Evolutionary conservation across 495 filamentous ascomycete genomes (phyloP).

Genomic region (Extremus antarcticus): DNA sequence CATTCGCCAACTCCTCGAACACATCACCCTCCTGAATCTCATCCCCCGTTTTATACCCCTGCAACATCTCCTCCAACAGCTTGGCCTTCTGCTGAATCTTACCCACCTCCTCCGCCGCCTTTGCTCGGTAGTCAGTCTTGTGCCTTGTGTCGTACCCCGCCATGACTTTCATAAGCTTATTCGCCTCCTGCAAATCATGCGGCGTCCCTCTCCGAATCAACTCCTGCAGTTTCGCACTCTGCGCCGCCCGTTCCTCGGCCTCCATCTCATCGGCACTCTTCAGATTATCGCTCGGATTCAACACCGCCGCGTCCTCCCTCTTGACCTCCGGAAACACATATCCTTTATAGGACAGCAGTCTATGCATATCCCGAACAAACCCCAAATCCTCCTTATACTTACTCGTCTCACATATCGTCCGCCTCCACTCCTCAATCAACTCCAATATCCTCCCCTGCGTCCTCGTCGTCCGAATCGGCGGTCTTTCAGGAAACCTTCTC

Average conservation of each 20-base stretch:
- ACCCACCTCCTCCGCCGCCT: slow-evolving; percentile 87
- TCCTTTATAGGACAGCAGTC: slow-evolving; percentile 88
- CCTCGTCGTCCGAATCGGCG: slow-evolving; percentile 70
- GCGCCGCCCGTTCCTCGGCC: slow-evolving; percentile 85
- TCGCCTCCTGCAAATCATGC: slow-evolving; percentile 89
- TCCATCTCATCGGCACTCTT: slow-evolving; percentile 99
- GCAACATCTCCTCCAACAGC: slow-evolving; percentile 84
- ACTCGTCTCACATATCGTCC: slow-evolving; percentile 95
- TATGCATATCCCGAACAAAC: slow-evolving; percentile 96
- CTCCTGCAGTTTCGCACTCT: slow-evolving; percentile 94
- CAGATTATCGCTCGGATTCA: slow-evolving; percentile 94
- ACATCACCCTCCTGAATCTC: slow-evolving; percentile 81
- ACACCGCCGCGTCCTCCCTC: slow-evolving; percentile 86
- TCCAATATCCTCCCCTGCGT: slow-evolving; percentile 90
- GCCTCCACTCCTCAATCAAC: slow-evolving; percentile 95
- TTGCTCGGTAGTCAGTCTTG: slow-evolving; percentile 95
- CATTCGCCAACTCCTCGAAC: slow-evolving; percentile 88
- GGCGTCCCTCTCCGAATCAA: slow-evolving; percentile 85
- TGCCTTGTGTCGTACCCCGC: slow-evolving; percentile 88
- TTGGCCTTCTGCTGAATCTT: slow-evolving; percentile 90
- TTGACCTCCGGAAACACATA: slow-evolving; percentile 89
- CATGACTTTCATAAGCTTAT: slow-evolving; percentile 97
- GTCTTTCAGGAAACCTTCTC: slow-evolving; percentile 86
- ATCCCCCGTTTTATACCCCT: slow-evolving; percentile 71
- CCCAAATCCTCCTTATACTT: slow-evolving; percentile 94